phyloP scores from a whole-genome alignment of 495 filamentous ascomycete species.

The Xylaria grammica region DNA sequence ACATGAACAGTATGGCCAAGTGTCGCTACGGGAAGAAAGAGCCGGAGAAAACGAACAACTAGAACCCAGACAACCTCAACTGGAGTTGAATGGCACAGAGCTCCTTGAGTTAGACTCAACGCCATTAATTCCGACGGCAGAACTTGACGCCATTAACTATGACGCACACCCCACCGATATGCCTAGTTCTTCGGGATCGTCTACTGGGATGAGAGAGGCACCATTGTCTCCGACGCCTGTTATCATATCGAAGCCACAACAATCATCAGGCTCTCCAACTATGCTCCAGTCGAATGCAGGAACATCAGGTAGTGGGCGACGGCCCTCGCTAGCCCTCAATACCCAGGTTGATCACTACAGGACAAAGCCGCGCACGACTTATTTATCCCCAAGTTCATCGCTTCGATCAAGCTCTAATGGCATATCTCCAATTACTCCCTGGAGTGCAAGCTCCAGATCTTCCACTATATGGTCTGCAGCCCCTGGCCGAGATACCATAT shows the following conservation, averaged over 20 bases:
- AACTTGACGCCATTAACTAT: slow-evolving; percentile 35
- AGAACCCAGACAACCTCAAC: slow-evolving; percentile 20
- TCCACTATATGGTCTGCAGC: slow-evolving; percentile 30
- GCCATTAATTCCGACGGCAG: slow-evolving; percentile 30
- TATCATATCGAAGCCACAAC: slow-evolving; percentile 13
- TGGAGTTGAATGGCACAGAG: slow-evolving; percentile 48
- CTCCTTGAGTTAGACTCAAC: slow-evolving; percentile 54
- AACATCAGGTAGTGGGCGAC: slow-evolving; percentile 18
- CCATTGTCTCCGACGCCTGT: slow-evolving; percentile 12
- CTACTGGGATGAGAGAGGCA: slow-evolving; percentile 2
- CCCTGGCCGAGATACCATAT: slow-evolving; percentile 27
- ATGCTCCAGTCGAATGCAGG: slow-evolving; percentile 21
- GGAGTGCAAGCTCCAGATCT: slow-evolving; percentile 29
- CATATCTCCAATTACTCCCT: slow-evolving; percentile 37
- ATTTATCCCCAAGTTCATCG: slow-evolving; percentile 35
- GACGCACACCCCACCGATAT: slow-evolving; percentile 21
- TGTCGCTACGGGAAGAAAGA: slow-evolving; percentile 11
- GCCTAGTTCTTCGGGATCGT: slow-evolving; percentile 15
- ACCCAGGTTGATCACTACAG: slow-evolving; percentile 35
- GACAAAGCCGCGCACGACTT: slow-evolving; percentile 26
- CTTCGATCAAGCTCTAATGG: slow-evolving; percentile 33
- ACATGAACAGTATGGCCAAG: slow-evolving; percentile 20
- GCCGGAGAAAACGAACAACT: slow-evolving; percentile 6
- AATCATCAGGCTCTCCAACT: slow-evolving; percentile 1
- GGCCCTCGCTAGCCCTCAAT: slow-evolving; percentile 36